Conservation (phyloP, 1,284 basidiomycete genomes). For the Taiwanofungus camphoratus region DNA sequence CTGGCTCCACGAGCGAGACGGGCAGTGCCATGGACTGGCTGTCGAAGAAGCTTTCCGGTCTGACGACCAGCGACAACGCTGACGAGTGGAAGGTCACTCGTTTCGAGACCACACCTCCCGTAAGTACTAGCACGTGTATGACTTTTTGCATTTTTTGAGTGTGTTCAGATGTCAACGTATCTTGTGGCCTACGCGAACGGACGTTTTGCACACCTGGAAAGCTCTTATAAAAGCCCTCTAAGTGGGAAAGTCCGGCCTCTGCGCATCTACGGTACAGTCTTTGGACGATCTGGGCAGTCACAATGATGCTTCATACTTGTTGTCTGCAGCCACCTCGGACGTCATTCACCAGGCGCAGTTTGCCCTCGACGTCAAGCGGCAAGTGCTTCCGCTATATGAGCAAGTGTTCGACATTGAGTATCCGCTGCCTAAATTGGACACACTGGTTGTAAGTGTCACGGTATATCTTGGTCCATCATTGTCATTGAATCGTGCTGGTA, state of each 20-base stretch:
- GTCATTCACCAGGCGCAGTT: slow-evolving; percentile 79
- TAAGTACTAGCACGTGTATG: slow-evolving; percentile 7
- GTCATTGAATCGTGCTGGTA: slow-evolving; percentile 20
- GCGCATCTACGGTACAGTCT: slow-evolving; percentile 76
- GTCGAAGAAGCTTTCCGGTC: slow-evolving; percentile 8
- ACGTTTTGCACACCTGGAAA: slow-evolving; percentile 69
- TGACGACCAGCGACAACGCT: slow-evolving; percentile 11
- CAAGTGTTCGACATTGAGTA: slow-evolving; percentile 88
- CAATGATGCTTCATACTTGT: no score
- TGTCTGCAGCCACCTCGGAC: slow-evolving; percentile 69
- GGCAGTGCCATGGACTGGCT: slow-evolving; percentile 15
- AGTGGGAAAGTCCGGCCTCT: slow-evolving; percentile 81
- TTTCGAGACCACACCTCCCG: slow-evolving; percentile 70
- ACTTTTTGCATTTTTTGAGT: no score
- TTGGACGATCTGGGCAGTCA: no score
- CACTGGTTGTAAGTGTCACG: slow-evolving; percentile 56
- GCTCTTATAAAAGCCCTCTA: slow-evolving; percentile 76
- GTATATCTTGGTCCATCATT: not conserved
- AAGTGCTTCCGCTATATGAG: slow-evolving; percentile 90
- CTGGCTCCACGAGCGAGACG: slow-evolving; percentile 9
- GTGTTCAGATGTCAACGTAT: slow-evolving; percentile 75
- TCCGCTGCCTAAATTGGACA: slow-evolving; percentile 91
- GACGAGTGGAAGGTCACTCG: slow-evolving; percentile 77
- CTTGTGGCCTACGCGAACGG: slow-evolving; percentile 92
- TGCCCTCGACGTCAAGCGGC: slow-evolving; percentile 86